Percentiles rank a stretch among this genome's conserved stretches.
These are phyloP conservation scores for Psidium friedrichsthalianum DNA, from an alignment of 345 rosid genomes.

Conservation along the genomic window DNA sequence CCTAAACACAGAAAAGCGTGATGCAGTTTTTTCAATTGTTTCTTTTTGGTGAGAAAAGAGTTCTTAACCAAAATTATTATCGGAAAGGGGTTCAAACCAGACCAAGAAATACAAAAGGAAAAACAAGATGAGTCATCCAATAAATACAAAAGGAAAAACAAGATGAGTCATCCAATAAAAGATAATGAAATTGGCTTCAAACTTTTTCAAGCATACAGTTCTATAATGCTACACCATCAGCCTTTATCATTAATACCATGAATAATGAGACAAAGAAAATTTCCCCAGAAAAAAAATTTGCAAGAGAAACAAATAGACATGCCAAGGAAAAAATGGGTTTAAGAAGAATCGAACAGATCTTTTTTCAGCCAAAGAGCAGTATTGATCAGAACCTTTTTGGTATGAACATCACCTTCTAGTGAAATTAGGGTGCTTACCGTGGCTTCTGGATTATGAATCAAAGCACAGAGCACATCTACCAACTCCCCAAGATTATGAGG, in stretches of 20 bases:
- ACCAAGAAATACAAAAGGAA: background rate
- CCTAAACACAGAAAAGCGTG: background rate
- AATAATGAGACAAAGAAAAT: background rate
- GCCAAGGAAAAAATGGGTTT: background rate
- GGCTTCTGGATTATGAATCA: constrained; percentile 88
- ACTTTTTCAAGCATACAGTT: background rate
- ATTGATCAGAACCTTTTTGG: constrained; percentile 1
- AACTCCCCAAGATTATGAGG: constrained; percentile 97
- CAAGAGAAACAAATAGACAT: background rate
- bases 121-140: background rate
- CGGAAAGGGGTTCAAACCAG: background rate
- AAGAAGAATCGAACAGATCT: background rate
- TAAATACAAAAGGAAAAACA: background rate
- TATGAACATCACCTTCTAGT: background rate
- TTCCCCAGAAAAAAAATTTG: background rate
- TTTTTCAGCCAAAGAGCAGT: background rate
- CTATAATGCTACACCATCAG: background rate
- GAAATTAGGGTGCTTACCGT: constrained; percentile 35
- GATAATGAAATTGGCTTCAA: background rate
- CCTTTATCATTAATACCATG: background rate
- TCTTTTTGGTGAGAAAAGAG: background rate
- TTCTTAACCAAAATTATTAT: background rate
- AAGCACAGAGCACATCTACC: constrained; percentile 88
- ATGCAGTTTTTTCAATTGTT: background rate
- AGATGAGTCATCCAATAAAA: background rate